Base-by-base conservation (phyloP, 768 basidiomycete genomes). In the Rubroboletus satanas region DNA sequence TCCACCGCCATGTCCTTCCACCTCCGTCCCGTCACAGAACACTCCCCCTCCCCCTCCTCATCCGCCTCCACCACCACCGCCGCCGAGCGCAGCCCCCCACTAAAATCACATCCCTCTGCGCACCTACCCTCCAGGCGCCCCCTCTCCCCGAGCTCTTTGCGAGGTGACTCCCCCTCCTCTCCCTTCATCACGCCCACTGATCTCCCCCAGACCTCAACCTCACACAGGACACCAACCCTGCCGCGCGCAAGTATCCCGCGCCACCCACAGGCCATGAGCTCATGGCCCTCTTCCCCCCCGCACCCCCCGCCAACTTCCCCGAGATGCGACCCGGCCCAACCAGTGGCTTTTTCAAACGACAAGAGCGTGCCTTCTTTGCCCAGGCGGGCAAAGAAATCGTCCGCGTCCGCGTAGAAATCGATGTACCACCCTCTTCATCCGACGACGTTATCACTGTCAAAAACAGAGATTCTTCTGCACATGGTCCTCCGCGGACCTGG, bases 211-310 rank as follows among this genome's bases (percentile, higher is more conserved):
- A 89, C 67, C 74, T 89, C 61, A 85, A 88, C 66, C 77, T 88
- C 46, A 73, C 79, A 0, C 79, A 81, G 54, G 73, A 77, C 38
- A 73, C 77, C 52, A 79, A 79, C 60, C 72, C 76, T 55, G 66
- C 72, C 4, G 71, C 78, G 3, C 75, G 84, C 54, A 84, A 83
- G 59, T 88, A 83, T 66, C 88, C 88, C 17, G 81, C 85, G 1
- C 89, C 89, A 1, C 85, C 87, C 5, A 88, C 86, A 0, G 88
- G 88, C 2, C 88, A 91, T 61, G 87, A 91, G 60, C 79, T 91
- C 62, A 91, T 91, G 89, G 86, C 86, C 14, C 80, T 91, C 74
- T 91, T 90, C 66, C 89, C 89, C 1, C 79, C 88, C 6, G 74
- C 83, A 4, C 79, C 87, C 15, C 88, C 88, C 1, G 75, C 79